Base-by-base conservation (phyloP, 202 grass and related monocot genomes). In the Carex arenaria region DNA sequence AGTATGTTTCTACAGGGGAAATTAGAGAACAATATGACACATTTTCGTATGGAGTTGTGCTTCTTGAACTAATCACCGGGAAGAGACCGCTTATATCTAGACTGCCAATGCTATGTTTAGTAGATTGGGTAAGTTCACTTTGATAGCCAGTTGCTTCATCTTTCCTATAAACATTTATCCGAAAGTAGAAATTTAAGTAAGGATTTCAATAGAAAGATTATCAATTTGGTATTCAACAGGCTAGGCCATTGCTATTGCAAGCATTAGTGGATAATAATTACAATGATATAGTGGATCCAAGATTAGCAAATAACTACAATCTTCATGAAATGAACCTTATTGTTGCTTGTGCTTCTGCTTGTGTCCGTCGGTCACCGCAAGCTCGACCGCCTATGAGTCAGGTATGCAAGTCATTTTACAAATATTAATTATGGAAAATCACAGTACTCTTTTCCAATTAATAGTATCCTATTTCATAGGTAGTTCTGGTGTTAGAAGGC, bases 61-160 rank as follows among this genome's bases (percentile, higher is more conserved):
- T 98, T 93, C 87, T 98, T 52, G 93, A 98, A 88, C 83, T 98
- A 79, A 98, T 98, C 85, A 98, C 90, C 20, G 93, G 95, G 13
- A 88, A 90, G 23, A 91, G 86, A 4, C 95, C 95, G 79, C 86
- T 92, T 83, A 92, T 88, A 78, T 85, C 91, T 49, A 80, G 18
- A 8, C 78, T 52, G 52, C 20, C 30, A 2, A 34, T 34, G 32
- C 32, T 34, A 20, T 74, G 47, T 30, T 82, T 98, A 80, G 92
- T 89, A 83, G 95, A 98, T 51, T 95, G 93, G 95, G 95, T 98
- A 85, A 87, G 89, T 82, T 74, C 11, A 45, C 9, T 45, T 10
- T 1, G 7, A 7, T 45, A n/a, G 63, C 26, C 60, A 68, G 14
- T 4, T 82, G 7, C 10, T 67, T 77, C 67, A 43, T 61, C 36